Evolutionary conservation across 1,284 basidiomycete species (phyloP), one percentile per base, ranked within the genome.

Genomic region (Singerocomus inundabilis): DNA sequence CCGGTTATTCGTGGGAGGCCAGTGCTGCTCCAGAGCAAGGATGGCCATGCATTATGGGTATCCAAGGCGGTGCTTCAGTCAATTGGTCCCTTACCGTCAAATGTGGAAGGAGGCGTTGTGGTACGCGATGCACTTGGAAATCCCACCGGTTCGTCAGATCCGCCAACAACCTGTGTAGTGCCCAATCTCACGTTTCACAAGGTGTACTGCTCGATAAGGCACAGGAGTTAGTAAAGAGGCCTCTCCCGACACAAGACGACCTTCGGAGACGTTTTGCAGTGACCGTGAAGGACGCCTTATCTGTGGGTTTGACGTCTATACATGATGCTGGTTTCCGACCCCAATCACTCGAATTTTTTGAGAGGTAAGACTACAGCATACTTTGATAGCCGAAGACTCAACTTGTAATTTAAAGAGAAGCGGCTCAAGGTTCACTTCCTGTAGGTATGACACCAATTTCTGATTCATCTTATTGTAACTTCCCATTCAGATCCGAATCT

Each of bases 31-130:
- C 82, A 88, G 58, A 84, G 90, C 64, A 91, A 95, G 55, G 93
- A 97, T 65, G 86, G 88, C 7, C 93, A 96, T 69, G 92, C 91
- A 1, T 72, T 91, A 5, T 97, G 93, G 93, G 82, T 93, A 6
- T 92, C 89, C 15, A 69, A 72, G 15, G 73, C 67, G 39, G 77
- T 86, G 2, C 70, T 95, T 6, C 70, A 79, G 43, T 60, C 69
- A 5, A 82, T 88, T 56, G 70, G 75, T n/a, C 76, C 81, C 13
- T 77, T 90, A 6, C 85, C 85, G 1, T 72, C 78, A 15, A 67
- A 74, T 37, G 77, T 93, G 2, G 84, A 90, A 43, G 93, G 93
- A 11, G 94, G 93, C 5, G 67, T 89, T 31, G 88, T 96, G 41
- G 68, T 93, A 7, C 81, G 89, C 5, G 84, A 92, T 64, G 66